These are phyloP conservation scores for Solanum etuberosum DNA, from an alignment of 257 asterid species.

Conservation along the genomic window DNA sequence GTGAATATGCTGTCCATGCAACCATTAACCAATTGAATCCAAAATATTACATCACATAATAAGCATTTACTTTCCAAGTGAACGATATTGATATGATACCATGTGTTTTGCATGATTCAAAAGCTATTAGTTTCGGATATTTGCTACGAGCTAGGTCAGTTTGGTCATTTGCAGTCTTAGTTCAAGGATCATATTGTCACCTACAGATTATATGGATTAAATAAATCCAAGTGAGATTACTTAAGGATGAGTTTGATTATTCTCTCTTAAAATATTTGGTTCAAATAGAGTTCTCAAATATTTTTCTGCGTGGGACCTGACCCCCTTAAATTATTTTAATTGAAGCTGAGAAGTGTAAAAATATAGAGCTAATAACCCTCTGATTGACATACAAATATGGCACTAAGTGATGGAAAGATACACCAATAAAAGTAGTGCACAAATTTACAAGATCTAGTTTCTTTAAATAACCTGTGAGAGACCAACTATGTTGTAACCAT, in stretches of 20 bases:
- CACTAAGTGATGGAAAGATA: neutral
- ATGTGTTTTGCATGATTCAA: neutral
- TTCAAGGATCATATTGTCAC: neutral
- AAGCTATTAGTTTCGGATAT: neutral
- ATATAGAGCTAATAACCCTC: neutral
- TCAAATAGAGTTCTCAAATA: neutral
- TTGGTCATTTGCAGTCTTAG: neutral
- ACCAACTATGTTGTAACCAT: constrained; percentile 88
- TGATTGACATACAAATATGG: neutral
- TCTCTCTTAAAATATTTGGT: neutral
- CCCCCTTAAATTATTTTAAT: neutral
- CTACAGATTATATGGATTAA: neutral
- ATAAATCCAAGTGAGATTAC: neutral
- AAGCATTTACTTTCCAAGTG: neutral
- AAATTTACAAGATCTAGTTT: neutral
- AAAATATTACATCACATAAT: neutral
- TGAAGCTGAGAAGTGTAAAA: neutral
- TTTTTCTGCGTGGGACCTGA: neutral
- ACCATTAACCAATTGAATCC: neutral
- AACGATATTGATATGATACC: neutral
- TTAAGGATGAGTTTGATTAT: neutral
- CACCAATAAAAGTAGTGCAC: neutral
- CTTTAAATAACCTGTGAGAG: constrained; percentile 71
- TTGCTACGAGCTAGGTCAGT: neutral
- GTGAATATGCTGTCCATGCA: neutral